Evolutionary conservation across 805 yeast genomes (phyloP).

Genomic region (Vanderwaltozyma verrucispora): DNA sequence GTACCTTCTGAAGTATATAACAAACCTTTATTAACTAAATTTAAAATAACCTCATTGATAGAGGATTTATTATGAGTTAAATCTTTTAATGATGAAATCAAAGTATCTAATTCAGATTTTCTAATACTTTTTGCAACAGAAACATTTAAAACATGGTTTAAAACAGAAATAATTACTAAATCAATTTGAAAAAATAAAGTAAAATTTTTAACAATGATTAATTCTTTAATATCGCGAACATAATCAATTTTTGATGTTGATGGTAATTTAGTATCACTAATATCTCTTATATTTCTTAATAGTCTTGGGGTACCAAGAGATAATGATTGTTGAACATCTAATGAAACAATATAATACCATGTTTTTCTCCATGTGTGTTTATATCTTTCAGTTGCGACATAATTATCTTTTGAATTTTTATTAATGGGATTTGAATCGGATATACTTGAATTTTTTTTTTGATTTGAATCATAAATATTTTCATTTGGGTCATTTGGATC

Average conservation of each 20-base stretch:
- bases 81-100: constrained; percentile 27
- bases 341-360: constrained; percentile 39
- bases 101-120: constrained; percentile 31
- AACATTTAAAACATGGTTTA: constrained; percentile 26
- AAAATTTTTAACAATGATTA: constrained; percentile 38
- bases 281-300: constrained; percentile 29
- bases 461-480: constrained; percentile 2
- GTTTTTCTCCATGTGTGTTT: constrained; percentile 47
- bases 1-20: constrained; percentile 24
- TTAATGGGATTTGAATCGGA: constrained; percentile 3
- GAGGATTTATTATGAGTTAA: constrained; percentile 27
- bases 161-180: constrained; percentile 29
- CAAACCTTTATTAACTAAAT: constrained; percentile 22
- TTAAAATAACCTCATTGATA: constrained; percentile 20
- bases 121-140: constrained; percentile 33
- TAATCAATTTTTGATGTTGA: constrained; percentile 29
- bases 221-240: constrained; percentile 33
- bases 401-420: constrained; percentile 8
- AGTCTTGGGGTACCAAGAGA: constrained; percentile 34
- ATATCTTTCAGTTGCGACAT: constrained; percentile 26
- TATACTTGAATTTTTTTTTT: too few relatives aligned
- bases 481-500: constrained; percentile 4
- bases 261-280: constrained; percentile 37
- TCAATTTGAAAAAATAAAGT: constrained; percentile 39
- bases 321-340: constrained; percentile 35